Evolutionary conservation across 768 basidiomycete species (phyloP).

Genomic region (Boletus sp.): DNA sequence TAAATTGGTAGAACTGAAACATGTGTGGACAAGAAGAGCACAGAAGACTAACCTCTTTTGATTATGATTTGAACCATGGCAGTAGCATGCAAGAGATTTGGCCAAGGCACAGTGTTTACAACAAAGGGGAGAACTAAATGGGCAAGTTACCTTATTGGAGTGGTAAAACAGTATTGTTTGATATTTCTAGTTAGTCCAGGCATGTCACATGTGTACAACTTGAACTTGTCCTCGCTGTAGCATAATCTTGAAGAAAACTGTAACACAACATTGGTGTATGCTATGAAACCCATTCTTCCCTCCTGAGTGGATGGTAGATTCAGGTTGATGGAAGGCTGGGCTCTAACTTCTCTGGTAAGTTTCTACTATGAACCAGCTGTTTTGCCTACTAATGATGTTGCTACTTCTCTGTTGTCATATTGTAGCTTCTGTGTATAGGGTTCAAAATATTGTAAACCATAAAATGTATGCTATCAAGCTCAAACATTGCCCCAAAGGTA

Average conservation of each 20-base stretch:
- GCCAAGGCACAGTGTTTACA: background rate
- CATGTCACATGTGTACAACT: no score
- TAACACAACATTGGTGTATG: no score
- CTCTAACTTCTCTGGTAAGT: background rate
- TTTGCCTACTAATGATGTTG: background rate
- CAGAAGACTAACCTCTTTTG: constrained; percentile 66
- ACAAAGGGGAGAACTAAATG: no score
- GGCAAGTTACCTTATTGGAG: no score
- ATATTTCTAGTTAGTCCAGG: no score
- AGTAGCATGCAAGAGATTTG: background rate
- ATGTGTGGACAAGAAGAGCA: background rate
- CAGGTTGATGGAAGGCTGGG: background rate
- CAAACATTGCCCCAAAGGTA: background rate
- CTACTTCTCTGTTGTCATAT: background rate
- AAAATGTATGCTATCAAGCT: background rate
- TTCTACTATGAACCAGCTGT: background rate
- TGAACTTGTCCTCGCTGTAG: no score
- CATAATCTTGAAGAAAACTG: no score
- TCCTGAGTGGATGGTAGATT: background rate
- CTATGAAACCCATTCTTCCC: no score
- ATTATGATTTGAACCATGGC: constrained; percentile 87
- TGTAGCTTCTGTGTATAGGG: background rate
- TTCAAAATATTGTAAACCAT: background rate
- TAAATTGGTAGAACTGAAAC: background rate
- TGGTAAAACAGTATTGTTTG: no score